phyloP scores from a whole-genome alignment of 2,329 filamentous ascomycete genomes.

The Colletotrichum kahawae region DNA sequence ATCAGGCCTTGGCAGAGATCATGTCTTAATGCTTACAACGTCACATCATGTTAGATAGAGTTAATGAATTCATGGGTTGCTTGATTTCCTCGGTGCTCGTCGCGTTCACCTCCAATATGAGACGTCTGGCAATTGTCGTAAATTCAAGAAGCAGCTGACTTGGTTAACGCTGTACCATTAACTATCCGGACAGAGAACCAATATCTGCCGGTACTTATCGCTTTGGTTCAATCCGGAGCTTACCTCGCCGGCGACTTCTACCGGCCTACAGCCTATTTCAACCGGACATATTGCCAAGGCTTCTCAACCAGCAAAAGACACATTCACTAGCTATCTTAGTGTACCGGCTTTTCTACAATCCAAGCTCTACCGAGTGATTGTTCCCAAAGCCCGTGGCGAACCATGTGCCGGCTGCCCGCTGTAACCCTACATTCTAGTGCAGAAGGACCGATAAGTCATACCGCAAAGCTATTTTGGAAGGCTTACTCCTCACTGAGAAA shows the following conservation, averaged over 20 bases:
- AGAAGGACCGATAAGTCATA: background rate
- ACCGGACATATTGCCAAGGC: background rate
- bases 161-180: background rate
- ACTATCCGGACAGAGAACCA: background rate
- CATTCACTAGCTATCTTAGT: background rate
- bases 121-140: background rate
- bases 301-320: background rate
- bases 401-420: too few species aligned
- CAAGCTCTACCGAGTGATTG: background rate
- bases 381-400: background rate
- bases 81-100: background rate
- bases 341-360: background rate
- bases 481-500: background rate
- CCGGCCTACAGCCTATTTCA: constrained; percentile 2
- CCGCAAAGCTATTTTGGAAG: rapidly evolving
- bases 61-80: background rate
- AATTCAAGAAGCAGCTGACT: background rate
- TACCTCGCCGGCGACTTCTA: constrained; percentile 1
- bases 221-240: background rate
- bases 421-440: background rate
- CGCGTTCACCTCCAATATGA: background rate
- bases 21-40: background rate
- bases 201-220: background rate
- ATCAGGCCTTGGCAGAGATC: background rate
- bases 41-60: background rate